Evolutionary conservation across 306 rosid species (phyloP).

Genomic region (Sicyos edulis): DNA sequence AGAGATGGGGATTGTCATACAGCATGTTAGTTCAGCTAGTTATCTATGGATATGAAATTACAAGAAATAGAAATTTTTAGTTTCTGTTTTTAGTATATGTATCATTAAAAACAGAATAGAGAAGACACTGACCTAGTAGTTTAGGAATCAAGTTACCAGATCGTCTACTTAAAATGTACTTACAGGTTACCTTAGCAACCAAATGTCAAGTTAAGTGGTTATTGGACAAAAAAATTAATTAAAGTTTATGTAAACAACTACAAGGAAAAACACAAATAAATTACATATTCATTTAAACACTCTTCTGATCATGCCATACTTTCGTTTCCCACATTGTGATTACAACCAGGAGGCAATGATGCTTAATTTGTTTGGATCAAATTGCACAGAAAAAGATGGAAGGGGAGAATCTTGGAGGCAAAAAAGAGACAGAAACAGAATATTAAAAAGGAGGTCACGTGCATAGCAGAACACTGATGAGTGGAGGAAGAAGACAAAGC

Average conservation of each 20-base stretch:
- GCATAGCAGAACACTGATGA: constrained; percentile 10
- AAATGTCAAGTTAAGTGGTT: no score
- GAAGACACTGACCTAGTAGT: no score
- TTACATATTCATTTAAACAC: neutral
- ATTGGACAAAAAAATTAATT: no score
- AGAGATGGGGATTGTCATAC: no score
- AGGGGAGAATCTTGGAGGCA: constrained; percentile 9
- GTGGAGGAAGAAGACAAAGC: neutral
- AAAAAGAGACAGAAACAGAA: neutral
- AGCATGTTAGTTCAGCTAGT: no score
- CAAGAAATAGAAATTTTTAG: neutral
- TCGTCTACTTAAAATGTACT: no score
- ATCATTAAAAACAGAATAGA: no score
- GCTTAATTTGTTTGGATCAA: neutral
- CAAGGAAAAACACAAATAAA: no score
- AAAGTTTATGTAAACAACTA: no score
- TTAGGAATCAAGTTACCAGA: no score
- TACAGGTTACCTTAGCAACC: no score
- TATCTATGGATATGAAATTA: neutral
- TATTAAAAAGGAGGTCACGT: constrained; percentile 1
- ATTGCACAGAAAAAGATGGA: constrained; percentile 11
- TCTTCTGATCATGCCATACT: neutral
- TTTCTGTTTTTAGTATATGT: neutral
- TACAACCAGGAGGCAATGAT: neutral
- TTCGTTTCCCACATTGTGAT: neutral